Evolutionary conservation across 2,329 filamentous ascomycete species (phyloP), one percentile per base, ranked within the genome.

Genomic region (Xylariales sp.): DNA sequence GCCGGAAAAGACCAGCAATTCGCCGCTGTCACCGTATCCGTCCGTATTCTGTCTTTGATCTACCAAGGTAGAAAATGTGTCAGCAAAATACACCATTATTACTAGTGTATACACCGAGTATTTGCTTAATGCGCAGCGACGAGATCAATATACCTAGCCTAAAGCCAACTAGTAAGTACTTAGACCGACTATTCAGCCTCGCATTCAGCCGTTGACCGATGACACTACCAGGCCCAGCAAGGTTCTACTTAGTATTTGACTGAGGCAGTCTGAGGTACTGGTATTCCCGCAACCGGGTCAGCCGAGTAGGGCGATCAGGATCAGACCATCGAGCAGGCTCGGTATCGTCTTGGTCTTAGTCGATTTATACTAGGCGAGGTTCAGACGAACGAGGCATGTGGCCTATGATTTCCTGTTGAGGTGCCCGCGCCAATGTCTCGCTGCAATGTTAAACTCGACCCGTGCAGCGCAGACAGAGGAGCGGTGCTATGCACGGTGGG

Each of bases 181-280:
- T 39, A 39, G 8, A 39, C 36, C 6, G 12, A 8, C 36, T 39
- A 61, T 61, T 68, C 66, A 62, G 66, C 66, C 66, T 68, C 43
- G 57, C 62, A 62, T 65, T 68, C 65, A 68, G 62, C 62, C 65
- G 45, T 49, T 10, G 50, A 18, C 18, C 12, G 54, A 59, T 9
- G 43, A 30, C 36, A 28, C 60, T 64, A 49, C 10, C 18, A n/a
- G n/a, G n/a, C 8, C 30, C 39, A 59, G 39, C 53, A 36, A 18
- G 30, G 18, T 32, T 34, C 16, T n/a, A n/a, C n/a, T n/a, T n/a
- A n/a, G n/a, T n/a, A 4, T 36, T 39, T 36, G 14, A 41, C 53
- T 5, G 23, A 23, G 23, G 23, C 23, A 23, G 23, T 23, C 23
- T 34, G 8, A 5, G 8, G 32, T 34, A 34, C 32, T 8, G 8